These are phyloP conservation scores for Chondrus crispus DNA, from an alignment of 23 red algal species.

Conservation along the genomic window DNA sequence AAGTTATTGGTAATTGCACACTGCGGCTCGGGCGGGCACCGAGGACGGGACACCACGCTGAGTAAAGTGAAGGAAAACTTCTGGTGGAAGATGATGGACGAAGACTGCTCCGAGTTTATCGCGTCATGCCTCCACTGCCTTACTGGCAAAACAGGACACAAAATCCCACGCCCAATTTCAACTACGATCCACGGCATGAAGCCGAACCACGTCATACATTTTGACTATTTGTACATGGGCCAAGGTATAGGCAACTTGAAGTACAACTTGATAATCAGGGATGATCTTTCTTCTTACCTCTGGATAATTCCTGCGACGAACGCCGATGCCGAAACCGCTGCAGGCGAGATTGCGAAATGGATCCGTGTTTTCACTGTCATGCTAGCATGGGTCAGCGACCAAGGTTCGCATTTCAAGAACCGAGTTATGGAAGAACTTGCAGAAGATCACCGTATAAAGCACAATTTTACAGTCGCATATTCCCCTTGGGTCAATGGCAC, in stretches of 20 bases:
- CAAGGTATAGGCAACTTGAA: not conserved
- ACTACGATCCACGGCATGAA: not conserved
- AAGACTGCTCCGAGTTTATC: not conserved
- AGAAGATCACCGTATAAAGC: not conserved
- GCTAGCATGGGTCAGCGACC: constrained; percentile 9
- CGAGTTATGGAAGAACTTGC: not conserved
- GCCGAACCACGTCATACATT: constrained; percentile 26
- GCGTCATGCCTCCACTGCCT: not conserved
- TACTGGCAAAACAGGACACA: not conserved
- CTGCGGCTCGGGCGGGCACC: constrained; percentile 20
- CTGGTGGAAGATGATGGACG: not conserved
- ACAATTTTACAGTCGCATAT: constrained; percentile 1
- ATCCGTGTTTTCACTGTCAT: constrained; percentile 3
- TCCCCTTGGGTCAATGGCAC: constrained; percentile 28
- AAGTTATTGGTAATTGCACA: not conserved
- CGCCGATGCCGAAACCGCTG: not conserved
- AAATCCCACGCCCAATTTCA: not conserved
- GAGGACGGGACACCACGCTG: not conserved
- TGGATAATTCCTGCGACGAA: not conserved
- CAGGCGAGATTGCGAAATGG: constrained; percentile 12
- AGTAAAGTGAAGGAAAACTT: not conserved
- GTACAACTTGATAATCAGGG: constrained; percentile 2
- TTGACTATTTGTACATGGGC: constrained; percentile 38
- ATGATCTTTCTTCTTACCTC: not conserved
- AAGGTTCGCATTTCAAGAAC: constrained; percentile 23